Evolutionary conservation across 2,329 filamentous ascomycete genomes (phyloP), one percentile per base, ranked within the genome.

Genomic region (Myriosclerotinia duriaeana): DNA sequence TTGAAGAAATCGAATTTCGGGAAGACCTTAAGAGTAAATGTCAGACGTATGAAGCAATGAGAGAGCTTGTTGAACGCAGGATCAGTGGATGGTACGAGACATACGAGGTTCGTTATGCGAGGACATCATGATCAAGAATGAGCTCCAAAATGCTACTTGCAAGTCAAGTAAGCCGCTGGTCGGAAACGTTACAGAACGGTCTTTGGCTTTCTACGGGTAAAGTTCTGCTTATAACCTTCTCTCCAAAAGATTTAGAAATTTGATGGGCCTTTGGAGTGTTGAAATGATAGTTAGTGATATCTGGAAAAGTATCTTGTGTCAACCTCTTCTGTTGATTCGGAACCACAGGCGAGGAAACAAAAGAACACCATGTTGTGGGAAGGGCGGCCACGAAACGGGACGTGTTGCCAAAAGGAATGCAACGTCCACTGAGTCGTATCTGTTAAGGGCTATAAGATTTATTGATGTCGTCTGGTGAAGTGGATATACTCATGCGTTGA

Each of bases 61-160:
- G 58, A 48, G 58, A 60, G 50, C 44, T 60, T 38, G 58, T 60
- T 14, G 44, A 60, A 48, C 58, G 44, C 44, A 60, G 58, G 14
- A 50, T 60, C 8, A 38, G 30, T 60, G 58, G 58, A 48, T 60
- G 44, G 58, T 38, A 60, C 22, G 34, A 60, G 12, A 60, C 30
- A 38, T 60, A 60, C 26, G 58, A 60, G 58, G 58, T 60, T 38
- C 58, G 58, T 15, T 60, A 60, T 38, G 58, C 58, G 30, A 60
- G 30, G 30, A 38, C 44, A 50, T 50, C 44, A 60, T 60, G 14
- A 38, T 60, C 7, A 38, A 17, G 30, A 22, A 17, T 5, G 12
- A 48, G 38, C n/a, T 38, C 34, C 30, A 11, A 7, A 26, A 7
- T 50, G 12, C 5, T 22, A 1, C 34, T 12, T 22, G 44, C 2